Conservation (phyloP, 2,329 filamentous ascomycete species). For the Aspergillus luchuensis region DNA sequence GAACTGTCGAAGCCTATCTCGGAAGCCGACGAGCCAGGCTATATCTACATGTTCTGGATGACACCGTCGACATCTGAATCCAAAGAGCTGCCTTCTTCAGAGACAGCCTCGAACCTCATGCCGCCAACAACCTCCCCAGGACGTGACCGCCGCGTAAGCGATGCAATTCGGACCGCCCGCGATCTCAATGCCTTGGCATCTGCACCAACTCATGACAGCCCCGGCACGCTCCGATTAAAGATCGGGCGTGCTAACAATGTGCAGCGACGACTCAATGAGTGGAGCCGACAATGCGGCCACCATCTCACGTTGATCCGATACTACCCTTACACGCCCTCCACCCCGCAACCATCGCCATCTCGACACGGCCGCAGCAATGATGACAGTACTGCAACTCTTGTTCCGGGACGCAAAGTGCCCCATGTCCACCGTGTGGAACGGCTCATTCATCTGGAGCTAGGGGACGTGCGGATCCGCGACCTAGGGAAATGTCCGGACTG, state of each 20-base stretch:
- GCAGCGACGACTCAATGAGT: conserved; percentile 86
- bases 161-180: conserved; percentile 41
- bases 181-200: conserved; percentile 35
- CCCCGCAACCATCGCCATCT: conserved; percentile 21
- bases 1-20: conserved; percentile 79
- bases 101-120: conserved; percentile 62
- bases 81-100: conserved; percentile 53
- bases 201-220: conserved; percentile 33
- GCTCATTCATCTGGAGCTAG: conserved; percentile 87
- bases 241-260: conserved; percentile 77
- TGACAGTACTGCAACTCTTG: conserved; percentile 14
- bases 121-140: conserved; percentile 46
- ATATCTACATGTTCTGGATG: conserved; percentile 99
- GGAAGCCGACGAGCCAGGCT: conserved; percentile 75
- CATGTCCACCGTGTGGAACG: conserved; percentile 87
- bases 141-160: conserved; percentile 36
- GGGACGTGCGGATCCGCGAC: conserved; percentile 57
- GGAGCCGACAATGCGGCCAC: conserved; percentile 90
- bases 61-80: conserved; percentile 64
- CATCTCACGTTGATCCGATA: conserved; percentile 84
- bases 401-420: conserved; percentile 67
- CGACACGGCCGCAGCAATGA: conserved; percentile 6
- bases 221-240: conserved; percentile 67
- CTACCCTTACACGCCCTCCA: conserved; percentile 70
- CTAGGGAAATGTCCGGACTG: conserved; percentile 71